These are phyloP conservation scores for Paxillus ammoniavirescens DNA, from an alignment of 768 basidiomycete genomes.

Conservation along the genomic window DNA sequence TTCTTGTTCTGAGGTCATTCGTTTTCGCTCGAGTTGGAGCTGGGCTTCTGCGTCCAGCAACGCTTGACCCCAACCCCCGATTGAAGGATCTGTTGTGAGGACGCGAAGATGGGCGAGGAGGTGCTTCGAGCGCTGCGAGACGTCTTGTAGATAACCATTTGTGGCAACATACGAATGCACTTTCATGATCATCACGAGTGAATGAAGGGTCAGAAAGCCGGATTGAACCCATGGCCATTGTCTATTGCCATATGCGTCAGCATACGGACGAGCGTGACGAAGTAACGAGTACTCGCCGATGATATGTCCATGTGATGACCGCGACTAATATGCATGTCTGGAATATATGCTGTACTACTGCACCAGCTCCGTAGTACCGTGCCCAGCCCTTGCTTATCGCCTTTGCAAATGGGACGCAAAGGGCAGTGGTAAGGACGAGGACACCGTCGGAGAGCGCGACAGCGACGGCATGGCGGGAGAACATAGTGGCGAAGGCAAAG, in stretches of 20 bases:
- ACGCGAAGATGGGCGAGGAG: slow-evolving; percentile 45
- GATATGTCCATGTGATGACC: slow-evolving; percentile 88
- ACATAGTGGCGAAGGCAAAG: slow-evolving; percentile 78
- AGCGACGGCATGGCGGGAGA: slow-evolving; percentile 80
- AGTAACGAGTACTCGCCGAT: slow-evolving; percentile 47
- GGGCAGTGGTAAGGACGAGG: slow-evolving; percentile 70
- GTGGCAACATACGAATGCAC: slow-evolving; percentile 92
- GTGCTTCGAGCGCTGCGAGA: slow-evolving; percentile 44
- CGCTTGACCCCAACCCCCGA: slow-evolving; percentile 71
- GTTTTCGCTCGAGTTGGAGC: slow-evolving; percentile 29
- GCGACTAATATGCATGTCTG: slow-evolving; percentile 72
- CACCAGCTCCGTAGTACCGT: slow-evolving; percentile 72
- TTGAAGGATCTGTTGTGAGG: slow-evolving; percentile 38
- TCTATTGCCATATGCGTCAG: slow-evolving; percentile 35
- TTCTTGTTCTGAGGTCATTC: slow-evolving; percentile 13
- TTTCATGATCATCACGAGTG: slow-evolving; percentile 91
- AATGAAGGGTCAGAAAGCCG: slow-evolving; percentile 84
- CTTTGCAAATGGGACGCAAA: slow-evolving; percentile 84
- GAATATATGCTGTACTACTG: slow-evolving; percentile 74
- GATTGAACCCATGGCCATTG: slow-evolving; percentile 99
- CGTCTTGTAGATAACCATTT: slow-evolving; percentile 77
- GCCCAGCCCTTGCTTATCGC: slow-evolving; percentile 79
- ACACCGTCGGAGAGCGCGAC: slow-evolving; percentile 83
- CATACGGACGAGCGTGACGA: neutral
- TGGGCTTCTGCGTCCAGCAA: slow-evolving; percentile 45